Evolutionary conservation across 2,329 filamentous ascomycete species (phyloP), one percentile per base, ranked within the genome.

Genomic region (Ophiostoma ulmi): DNA sequence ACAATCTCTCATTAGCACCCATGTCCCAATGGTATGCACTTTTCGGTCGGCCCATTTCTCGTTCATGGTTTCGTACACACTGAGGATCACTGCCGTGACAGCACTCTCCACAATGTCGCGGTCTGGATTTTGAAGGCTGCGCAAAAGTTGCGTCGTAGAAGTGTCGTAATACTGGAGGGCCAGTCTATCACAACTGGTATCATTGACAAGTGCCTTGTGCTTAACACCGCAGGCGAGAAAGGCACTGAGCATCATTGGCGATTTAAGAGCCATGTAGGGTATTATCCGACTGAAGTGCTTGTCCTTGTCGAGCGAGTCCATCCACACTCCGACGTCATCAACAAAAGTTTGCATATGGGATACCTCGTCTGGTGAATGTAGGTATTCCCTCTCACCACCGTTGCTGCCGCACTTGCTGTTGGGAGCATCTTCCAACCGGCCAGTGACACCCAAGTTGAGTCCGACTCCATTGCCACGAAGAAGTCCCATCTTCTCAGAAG

Each of bases 61-160:
- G 67, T 88, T 93, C 92, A 97, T 97, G 75, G 94, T 90, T 79
- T 97, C 93, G 80, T 96, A 97, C 3, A 97, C 91, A 75, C 97
- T 94, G 41, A 98, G 85, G 8, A 97, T 90, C 17, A 97, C 90
- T 2, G 94, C 93, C 0, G 93, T 93, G 0, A 91, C 92, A 8
- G 94, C 93, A 78, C 93, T 97, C 69, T 97, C 89, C 38, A 90
- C 88, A 0, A 89, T 92, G 77, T 97, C 90, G 71, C 93, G 87
- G 74, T 95, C 90, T 0, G 93, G 92, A 76, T 97, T 93, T 77
- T 95, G 91, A 63, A 97, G 81, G 68, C 87, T 90, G 66, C 88
- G 87, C 17, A 96, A 82, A 2, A 97, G 84, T 73, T 93, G 88
- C 31, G 89, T 89, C 0, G 92, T 96, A 3, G 94, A 93, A 3